Evolutionary conservation across 306 rosid species (phyloP).

Genomic region (Casuarina equisetifolia): DNA sequence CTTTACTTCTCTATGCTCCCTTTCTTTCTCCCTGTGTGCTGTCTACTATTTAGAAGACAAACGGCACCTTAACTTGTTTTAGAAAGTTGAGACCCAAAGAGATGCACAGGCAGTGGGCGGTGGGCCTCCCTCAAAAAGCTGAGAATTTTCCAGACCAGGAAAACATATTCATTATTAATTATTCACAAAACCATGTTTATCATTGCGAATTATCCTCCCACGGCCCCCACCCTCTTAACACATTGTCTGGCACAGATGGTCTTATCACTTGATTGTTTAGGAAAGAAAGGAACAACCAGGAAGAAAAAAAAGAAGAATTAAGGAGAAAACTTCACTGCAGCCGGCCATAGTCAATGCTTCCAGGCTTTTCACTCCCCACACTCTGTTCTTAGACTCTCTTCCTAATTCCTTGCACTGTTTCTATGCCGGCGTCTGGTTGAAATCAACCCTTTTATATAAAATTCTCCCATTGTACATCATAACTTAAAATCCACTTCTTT

Average conservation of each 20-base stretch:
- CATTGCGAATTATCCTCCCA: slow-evolving; percentile 6
- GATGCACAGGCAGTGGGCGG: slow-evolving; percentile 32
- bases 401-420: background rate
- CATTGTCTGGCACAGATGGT: slow-evolving; percentile 23
- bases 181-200: slow-evolving; percentile 14
- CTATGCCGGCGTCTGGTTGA: background rate
- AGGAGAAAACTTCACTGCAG: background rate
- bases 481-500: background rate
- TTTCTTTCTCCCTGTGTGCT: slow-evolving; percentile 32
- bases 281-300: slow-evolving; percentile 18
- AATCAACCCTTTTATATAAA: no score
- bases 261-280: slow-evolving; percentile 31
- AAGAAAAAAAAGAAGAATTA: background rate
- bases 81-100: slow-evolving; percentile 57
- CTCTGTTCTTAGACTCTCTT: background rate
- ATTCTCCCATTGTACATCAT: no score
- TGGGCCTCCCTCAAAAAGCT: slow-evolving; percentile 22
- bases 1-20: slow-evolving; percentile 13
- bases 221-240: slow-evolving; percentile 23
- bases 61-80: slow-evolving; percentile 51
- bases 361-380: no score
- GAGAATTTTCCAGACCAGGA: background rate
- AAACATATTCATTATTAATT: slow-evolving; percentile 13
- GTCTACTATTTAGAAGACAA: slow-evolving; percentile 57
- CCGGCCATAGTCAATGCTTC: slow-evolving; percentile 14